Evolutionary conservation across 306 rosid genomes (phyloP), one percentile per base, ranked within the genome.

Genomic region (Astragalus membranaceus): DNA sequence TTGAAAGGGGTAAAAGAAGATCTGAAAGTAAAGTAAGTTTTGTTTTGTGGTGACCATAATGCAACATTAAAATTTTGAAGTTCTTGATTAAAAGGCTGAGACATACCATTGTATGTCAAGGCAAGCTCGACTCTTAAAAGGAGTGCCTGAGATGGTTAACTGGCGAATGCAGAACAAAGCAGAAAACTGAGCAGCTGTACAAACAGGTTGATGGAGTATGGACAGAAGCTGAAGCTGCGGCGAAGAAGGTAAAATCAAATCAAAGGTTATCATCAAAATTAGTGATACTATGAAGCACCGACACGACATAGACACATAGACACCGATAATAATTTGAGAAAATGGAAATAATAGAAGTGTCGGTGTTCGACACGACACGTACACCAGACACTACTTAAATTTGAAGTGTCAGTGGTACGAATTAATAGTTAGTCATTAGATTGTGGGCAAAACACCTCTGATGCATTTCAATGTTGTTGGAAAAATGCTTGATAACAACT

Each of bases 101-200:
- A 85, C 95, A 85, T 94, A 90, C 98, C 61, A 52, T 84, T 88
- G 92, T 94, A 90, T 93, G 98, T 93, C 97, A 88, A 93, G 90
- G 93, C 96, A 88, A 84, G 87, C 59, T 74, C 78, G 82, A 82
- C 78, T 76, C 89, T 84, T 84, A 80, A 83, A 75, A 78, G 96
- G 87, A 65, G 76, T 90, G 85, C 74, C 90, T 94, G 88, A 91
- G 88, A 88, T 78, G 88, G 86, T 91, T 89, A 89, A 88, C 79
- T 91, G 86, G 77, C 80, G 70, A 85, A 91, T 91, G 97, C 99
- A 94, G 99, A 87, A 91, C 99, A 59, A 94, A 89, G 92, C 92
- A 94, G 87, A 91, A 80, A 72, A 86, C 91, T 36, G 92, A 87
- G 87, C 74, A 83, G 86, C 88, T 94, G 75, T 91, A 87, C 92